A percentile compares a stretch with the other conserved stretches of the same genome.
These are phyloP conservation scores for Cudoniella acicularis DNA, from an alignment of 495 filamentous ascomycete genomes.

Conservation along the genomic window DNA sequence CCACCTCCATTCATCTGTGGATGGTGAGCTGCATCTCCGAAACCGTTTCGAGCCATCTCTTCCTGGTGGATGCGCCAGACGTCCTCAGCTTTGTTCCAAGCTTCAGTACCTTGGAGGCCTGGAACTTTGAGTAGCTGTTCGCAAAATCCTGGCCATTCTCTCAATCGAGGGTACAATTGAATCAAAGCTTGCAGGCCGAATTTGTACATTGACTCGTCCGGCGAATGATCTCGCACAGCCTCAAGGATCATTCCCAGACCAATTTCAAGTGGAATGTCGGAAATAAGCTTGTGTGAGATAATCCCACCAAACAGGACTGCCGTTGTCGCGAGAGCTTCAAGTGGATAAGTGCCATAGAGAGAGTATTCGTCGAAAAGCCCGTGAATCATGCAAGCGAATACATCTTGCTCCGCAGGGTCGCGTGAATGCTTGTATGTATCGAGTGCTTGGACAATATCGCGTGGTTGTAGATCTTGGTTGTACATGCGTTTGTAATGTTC, in stretches of 20 bases:
- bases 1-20: constrained; percentile 17
- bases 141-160: constrained; percentile 90
- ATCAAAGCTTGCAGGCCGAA: constrained; percentile 96
- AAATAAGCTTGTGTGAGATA: constrained; percentile 86
- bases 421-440: constrained; percentile 79
- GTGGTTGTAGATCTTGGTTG: constrained; percentile 75
- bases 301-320: constrained; percentile 96
- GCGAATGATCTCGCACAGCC: constrained; percentile 76
- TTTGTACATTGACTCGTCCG: constrained; percentile 90
- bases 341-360: constrained; percentile 89
- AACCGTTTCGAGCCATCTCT: constrained; percentile 43
- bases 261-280: constrained; percentile 84
- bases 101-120: constrained; percentile 76
- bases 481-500: constrained; percentile 97
- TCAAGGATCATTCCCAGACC: constrained; percentile 95
- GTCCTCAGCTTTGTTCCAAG: constrained; percentile 76
- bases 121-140: constrained; percentile 75
- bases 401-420: constrained; percentile 79
- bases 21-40: constrained; percentile 14
- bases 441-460: constrained; percentile 75
- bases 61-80: constrained; percentile 64
- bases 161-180: constrained; percentile 75
- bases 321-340: constrained; percentile 89
- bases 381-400: constrained; percentile 98
- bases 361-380: constrained; percentile 96